Evolutionary conservation across 768 basidiomycete genomes (phyloP).

Genomic region (Collybia nuda): DNA sequence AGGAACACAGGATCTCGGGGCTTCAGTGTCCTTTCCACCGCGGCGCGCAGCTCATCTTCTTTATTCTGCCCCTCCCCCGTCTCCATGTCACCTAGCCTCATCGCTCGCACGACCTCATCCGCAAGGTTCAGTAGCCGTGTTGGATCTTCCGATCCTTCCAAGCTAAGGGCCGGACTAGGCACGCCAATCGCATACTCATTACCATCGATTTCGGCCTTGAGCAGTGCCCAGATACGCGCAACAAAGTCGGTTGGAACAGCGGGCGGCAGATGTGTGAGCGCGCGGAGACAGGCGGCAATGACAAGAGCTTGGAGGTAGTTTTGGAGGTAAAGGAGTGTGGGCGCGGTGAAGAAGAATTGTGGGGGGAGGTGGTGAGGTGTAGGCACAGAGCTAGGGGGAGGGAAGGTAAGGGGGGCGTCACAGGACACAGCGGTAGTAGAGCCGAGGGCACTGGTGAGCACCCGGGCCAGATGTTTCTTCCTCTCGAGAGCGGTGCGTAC

Average conservation of each 20-base stretch:
- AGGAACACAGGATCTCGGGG: constrained; percentile 65
- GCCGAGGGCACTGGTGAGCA: not conserved
- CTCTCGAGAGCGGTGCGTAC: not conserved
- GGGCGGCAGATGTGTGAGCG: constrained; percentile 44
- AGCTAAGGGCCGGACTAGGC: not conserved
- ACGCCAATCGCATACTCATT: constrained; percentile 15
- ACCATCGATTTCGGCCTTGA: constrained; percentile 53
- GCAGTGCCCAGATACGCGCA: constrained; percentile 63
- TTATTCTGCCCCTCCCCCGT: too few species aligned
- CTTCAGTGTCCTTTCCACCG: constrained; percentile 63
- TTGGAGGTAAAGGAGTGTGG: constrained; percentile 56
- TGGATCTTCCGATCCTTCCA: constrained; percentile 19
- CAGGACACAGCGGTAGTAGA: not conserved
- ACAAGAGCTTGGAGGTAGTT: constrained; percentile 72
- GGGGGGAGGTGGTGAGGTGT: constrained; percentile 47
- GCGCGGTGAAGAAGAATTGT: constrained; percentile 59
- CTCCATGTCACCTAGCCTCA: constrained; percentile 37
- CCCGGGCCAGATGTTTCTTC: not conserved
- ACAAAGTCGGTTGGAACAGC: constrained; percentile 39
- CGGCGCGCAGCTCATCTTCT: constrained; percentile 47
- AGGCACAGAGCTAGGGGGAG: not conserved
- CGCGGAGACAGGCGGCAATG: constrained; percentile 59
- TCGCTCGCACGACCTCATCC: constrained; percentile 68
- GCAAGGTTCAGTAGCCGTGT: constrained; percentile 69
- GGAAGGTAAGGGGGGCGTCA: not conserved